A percentile compares a stretch with the other conserved stretches of the same genome.
phyloP scores from a whole-genome alignment of 352 stramenopile species.

The Phytopythium montanum region DNA sequence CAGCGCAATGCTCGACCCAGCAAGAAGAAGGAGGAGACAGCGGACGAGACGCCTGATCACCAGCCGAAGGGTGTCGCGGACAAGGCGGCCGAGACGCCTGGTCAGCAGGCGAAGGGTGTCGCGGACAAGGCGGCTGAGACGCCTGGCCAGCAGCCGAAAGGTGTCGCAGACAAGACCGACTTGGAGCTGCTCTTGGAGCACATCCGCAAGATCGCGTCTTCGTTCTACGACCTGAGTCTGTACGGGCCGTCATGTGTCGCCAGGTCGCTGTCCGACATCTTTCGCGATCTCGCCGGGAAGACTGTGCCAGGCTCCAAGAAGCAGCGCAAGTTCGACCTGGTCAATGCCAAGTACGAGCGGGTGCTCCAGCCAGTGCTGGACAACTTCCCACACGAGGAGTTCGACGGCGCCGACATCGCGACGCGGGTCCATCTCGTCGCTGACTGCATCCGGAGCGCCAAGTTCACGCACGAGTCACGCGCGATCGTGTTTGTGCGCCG shows the following conservation, averaged over 20 bases:
- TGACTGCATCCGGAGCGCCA: conserved; percentile 31
- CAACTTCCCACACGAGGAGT: conserved; percentile 22
- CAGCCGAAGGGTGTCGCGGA: too few species aligned
- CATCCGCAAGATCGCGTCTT: conserved; percentile 37
- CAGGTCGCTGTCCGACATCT: conserved; percentile 28
- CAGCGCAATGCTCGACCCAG: conserved; percentile 5
- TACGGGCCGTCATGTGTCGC: conserved; percentile 37
- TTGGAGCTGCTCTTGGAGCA: conserved; percentile 44
- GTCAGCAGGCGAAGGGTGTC: too few species aligned
- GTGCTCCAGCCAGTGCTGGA: conserved; percentile 30
- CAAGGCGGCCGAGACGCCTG: too few species aligned
- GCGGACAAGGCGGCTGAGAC: background rate
- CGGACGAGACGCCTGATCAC: too few species aligned
- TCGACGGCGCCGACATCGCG: conserved; percentile 35
- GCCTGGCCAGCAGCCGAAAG: background rate
- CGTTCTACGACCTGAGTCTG: conserved; percentile 50
- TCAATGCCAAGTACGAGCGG: conserved; percentile 20
- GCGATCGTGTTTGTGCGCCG: conserved; percentile 78
- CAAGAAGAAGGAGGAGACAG: background rate
- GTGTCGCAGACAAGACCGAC: conserved; percentile 12
- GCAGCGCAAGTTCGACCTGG: conserved; percentile 27
- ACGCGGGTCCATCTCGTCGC: conserved; percentile 53
- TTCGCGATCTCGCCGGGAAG: conserved; percentile 19
- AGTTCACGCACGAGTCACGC: conserved; percentile 54
- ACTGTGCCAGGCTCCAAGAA: conserved; percentile 13